Percentiles rank a stretch among this genome's conserved stretches.
These are phyloP conservation scores for Phytopythium montanum DNA, from an alignment of 352 stramenopile genomes.

Conservation along the genomic window DNA sequence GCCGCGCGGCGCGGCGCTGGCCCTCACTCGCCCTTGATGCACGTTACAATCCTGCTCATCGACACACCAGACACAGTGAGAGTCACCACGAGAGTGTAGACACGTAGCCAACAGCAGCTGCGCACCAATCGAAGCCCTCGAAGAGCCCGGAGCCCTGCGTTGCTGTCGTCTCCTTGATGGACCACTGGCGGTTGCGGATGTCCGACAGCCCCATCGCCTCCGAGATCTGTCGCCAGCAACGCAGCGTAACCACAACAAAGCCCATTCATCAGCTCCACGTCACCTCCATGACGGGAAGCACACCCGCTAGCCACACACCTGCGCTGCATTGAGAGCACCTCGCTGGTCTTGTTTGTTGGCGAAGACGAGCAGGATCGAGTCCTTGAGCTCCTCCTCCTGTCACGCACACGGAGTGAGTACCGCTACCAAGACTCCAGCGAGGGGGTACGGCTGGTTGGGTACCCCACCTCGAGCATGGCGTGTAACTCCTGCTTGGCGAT, in stretches of 20 bases:
- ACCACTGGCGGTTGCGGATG: conserved; percentile 99
- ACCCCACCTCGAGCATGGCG: conserved; percentile 93
- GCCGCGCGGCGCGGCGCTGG: not conserved
- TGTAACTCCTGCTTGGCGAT: conserved; percentile 98
- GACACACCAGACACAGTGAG: conserved; percentile 2
- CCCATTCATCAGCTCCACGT: not conserved
- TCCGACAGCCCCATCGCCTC: conserved; percentile 97
- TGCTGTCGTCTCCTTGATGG: conserved; percentile 98
- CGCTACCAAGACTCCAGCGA: too few relatives aligned
- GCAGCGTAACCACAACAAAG: not conserved
- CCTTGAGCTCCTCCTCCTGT: conserved; percentile 98
- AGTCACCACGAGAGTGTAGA: conserved; percentile 6
- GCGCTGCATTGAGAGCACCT: conserved; percentile 86
- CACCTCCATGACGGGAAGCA: not conserved
- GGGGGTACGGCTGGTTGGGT: too few relatives aligned
- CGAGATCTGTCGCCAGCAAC: conserved; percentile 85
- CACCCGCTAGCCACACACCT: conserved; percentile 33
- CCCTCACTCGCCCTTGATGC: conserved; percentile 86
- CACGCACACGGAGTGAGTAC: not conserved
- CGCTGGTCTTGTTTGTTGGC: conserved; percentile 99
- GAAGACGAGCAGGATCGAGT: conserved; percentile 99
- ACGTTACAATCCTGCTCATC: conserved; percentile 76
- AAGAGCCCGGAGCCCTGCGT: conserved; percentile 98
- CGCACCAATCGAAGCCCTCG: conserved; percentile 99
- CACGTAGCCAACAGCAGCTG: not conserved